These are phyloP conservation scores for Ajuga reptans DNA, from an alignment of 305 asterid genomes.

Conservation along the genomic window DNA sequence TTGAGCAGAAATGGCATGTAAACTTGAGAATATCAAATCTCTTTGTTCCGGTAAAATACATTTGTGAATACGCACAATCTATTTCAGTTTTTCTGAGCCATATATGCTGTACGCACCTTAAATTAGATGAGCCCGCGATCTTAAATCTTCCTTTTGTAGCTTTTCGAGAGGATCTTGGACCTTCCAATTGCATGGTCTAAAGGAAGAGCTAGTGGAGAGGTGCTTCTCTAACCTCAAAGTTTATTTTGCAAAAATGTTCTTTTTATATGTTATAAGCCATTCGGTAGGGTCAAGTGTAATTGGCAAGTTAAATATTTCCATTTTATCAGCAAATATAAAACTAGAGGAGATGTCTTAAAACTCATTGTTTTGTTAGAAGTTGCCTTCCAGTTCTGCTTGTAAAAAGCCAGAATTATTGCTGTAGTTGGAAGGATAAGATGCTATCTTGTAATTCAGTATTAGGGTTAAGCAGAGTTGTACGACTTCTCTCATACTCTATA, in stretches of 20 bases:
- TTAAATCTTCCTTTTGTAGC: constrained; percentile 44
- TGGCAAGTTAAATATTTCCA: neutral
- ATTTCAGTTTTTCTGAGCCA: constrained; percentile 11
- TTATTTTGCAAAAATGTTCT: constrained; percentile 18
- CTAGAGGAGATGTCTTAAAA: constrained; percentile 1
- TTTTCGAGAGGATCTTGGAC: constrained; percentile 34
- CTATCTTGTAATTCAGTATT: too few relatives aligned
- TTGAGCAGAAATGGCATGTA: constrained; percentile 96
- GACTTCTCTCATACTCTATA: too few relatives aligned
- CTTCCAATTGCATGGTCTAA: constrained; percentile 87
- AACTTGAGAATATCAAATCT: constrained; percentile 83
- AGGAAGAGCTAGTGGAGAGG: constrained; percentile 99
- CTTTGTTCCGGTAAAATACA: constrained; percentile 79
- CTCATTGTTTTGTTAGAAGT: constrained; percentile 2
- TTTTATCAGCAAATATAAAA: neutral
- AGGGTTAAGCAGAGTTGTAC: too few relatives aligned
- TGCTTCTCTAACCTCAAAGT: constrained; percentile 45
- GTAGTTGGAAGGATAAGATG: too few relatives aligned
- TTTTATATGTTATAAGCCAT: constrained; percentile 13
- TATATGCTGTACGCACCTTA: constrained; percentile 16
- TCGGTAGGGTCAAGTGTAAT: neutral
- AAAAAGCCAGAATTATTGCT: too few relatives aligned
- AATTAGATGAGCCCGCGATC: constrained; percentile 23
- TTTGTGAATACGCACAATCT: constrained; percentile 15
- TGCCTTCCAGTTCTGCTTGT: neutral